phyloP scores from a whole-genome alignment of 371 early-diverging fungal species.

The Massospora cicadina region DNA sequence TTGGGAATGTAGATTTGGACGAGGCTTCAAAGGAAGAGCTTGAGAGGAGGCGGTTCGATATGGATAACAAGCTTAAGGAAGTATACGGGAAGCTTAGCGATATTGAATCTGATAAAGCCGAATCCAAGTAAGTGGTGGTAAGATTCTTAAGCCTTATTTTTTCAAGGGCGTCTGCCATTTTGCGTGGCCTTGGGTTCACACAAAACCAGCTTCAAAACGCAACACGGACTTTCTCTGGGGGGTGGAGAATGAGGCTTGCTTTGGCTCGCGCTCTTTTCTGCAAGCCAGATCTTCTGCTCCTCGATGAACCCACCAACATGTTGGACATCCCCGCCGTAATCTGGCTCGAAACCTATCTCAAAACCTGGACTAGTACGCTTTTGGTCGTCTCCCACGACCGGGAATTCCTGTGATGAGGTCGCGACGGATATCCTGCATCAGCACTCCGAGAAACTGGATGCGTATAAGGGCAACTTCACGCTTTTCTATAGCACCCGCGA shows the following conservation, averaged over 20 bases:
- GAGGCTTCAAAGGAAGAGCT: slow-evolving; percentile 23
- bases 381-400: slow-evolving; percentile 96
- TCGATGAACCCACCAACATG: slow-evolving; percentile 99
- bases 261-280: slow-evolving; percentile 93
- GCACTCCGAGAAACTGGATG: slow-evolving; percentile 79
- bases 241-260: slow-evolving; percentile 85
- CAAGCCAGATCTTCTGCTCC: slow-evolving; percentile 87
- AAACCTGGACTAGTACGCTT: slow-evolving; percentile 77
- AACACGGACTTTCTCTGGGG: slow-evolving; percentile 89
- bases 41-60: slow-evolving; percentile 41
- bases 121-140: slow-evolving; percentile 36
- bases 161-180: slow-evolving; percentile 69
- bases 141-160: not conserved
- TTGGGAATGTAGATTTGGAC: slow-evolving; percentile 22
- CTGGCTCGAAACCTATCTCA: slow-evolving; percentile 89
- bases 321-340: slow-evolving; percentile 89
- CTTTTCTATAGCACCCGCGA: slow-evolving; percentile 74
- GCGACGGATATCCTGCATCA: slow-evolving; percentile 92
- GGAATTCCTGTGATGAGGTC: slow-evolving; percentile 91
- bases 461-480: slow-evolving; percentile 89
- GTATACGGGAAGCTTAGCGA: slow-evolving; percentile 71
- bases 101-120: slow-evolving; percentile 93
- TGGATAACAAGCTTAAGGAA: slow-evolving; percentile 50
- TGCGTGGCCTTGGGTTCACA: slow-evolving; percentile 89
- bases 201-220: slow-evolving; percentile 57